Conservation (phyloP, 2,329 filamentous ascomycete genomes). For the Neofusicoccum cordaticola region DNA sequence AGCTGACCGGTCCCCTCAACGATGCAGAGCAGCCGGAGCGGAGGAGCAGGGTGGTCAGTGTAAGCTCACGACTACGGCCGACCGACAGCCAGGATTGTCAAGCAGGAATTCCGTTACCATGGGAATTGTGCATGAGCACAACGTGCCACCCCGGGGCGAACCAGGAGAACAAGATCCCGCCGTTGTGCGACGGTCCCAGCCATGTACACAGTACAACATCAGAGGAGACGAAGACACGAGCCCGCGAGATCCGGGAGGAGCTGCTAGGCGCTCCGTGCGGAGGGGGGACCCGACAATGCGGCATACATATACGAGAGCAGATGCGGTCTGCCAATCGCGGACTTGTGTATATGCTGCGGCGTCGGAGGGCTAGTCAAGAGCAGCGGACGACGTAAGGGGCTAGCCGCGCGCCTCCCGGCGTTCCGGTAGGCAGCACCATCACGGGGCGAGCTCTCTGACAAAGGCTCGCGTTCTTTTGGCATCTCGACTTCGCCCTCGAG, state of each 20-base stretch:
- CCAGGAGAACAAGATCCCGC: neutral
- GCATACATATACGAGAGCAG: neutral
- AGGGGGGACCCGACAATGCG: neutral
- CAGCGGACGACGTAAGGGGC: neutral
- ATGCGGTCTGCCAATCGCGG: neutral
- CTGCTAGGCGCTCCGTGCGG: neutral
- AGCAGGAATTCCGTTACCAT: slow-evolving; percentile 1
- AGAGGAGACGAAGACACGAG: neutral
- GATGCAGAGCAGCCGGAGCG: neutral
- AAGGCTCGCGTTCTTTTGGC: neutral
- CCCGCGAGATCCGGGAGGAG: slow-evolving; percentile 4
- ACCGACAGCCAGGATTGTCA: neutral
- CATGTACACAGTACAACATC: neutral
- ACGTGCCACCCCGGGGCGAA: slow-evolving; percentile 8
- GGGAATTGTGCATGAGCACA: slow-evolving; percentile 14
- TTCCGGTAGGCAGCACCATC: neutral
- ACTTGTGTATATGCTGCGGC: neutral
- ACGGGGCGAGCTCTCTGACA: neutral
- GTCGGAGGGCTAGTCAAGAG: neutral
- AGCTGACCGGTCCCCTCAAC: neutral
- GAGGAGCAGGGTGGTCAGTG: neutral
- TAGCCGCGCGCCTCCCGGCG: slow-evolving; percentile 3
- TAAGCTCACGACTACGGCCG: neutral
- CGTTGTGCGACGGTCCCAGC: neutral
- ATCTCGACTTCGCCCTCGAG: neutral